These are phyloP conservation scores for Hemisphaericaspora nanyangensis DNA, from an alignment of 805 yeast genomes.

Conservation along the genomic window DNA sequence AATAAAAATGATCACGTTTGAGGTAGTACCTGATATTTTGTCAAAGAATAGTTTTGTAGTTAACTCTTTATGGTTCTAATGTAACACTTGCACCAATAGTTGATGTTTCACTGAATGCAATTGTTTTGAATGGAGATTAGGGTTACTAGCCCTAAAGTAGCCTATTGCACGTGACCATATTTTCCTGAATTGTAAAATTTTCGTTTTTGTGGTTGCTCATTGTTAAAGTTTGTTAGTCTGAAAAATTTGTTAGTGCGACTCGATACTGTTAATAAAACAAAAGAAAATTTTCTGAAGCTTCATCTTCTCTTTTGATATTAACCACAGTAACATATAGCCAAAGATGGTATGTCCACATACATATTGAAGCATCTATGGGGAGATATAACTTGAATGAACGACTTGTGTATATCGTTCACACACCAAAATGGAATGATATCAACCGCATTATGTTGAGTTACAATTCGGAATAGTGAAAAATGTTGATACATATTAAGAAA, in stretches of 20 bases:
- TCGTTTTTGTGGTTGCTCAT: neutral
- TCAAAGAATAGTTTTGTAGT: too few relatives aligned
- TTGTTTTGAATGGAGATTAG: too few relatives aligned
- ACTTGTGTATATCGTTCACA: too few relatives aligned
- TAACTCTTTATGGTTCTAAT: too few relatives aligned
- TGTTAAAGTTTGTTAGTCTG: neutral
- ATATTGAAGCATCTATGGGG: neutral
- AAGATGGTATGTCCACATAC: conserved; percentile 14
- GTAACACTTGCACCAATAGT: too few relatives aligned
- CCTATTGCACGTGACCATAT: conserved; percentile 3
- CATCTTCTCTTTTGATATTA: neutral
- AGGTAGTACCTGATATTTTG: too few relatives aligned
- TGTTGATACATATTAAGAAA: too few relatives aligned
- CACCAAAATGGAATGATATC: too few relatives aligned
- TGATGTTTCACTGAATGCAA: too few relatives aligned
- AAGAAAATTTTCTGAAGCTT: neutral
- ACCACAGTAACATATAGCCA: conserved; percentile 9
- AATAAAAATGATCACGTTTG: neutral
- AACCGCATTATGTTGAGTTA: too few relatives aligned
- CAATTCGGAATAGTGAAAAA: too few relatives aligned
- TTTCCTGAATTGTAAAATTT: conserved; percentile 2
- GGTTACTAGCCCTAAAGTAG: conserved; percentile 1
- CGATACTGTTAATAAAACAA: neutral
- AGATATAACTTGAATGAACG: too few relatives aligned
- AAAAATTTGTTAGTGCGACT: conserved; percentile 1